These are phyloP conservation scores for Sclerotinia spermophila DNA, from an alignment of 2,329 filamentous ascomycete genomes.

Conservation along the genomic window DNA sequence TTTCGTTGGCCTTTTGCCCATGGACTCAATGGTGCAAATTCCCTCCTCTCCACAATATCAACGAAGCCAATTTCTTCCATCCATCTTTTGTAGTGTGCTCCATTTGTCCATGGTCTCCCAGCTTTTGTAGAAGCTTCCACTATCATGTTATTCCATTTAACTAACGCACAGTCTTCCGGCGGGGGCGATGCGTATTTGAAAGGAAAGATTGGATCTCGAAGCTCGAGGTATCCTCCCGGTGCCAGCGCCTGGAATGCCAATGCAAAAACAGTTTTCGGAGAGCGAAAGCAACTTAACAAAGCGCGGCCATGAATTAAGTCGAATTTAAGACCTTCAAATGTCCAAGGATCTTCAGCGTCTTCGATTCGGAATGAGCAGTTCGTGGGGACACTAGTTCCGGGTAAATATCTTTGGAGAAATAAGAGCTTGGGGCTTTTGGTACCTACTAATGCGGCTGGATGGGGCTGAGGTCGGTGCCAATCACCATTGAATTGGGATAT, in stretches of 20 bases:
- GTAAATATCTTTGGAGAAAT: neutral
- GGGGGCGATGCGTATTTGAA: conserved; percentile 4
- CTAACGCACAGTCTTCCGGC: neutral
- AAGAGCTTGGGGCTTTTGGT: neutral
- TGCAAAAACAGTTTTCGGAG: conserved; percentile 3
- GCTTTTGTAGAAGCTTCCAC: conserved; percentile 21
- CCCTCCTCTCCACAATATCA: conserved; percentile 31
- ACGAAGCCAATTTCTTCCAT: conserved; percentile 31
- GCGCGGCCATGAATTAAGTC: conserved; percentile 12
- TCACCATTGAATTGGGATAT: conserved; percentile 26
- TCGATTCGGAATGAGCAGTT: conserved; percentile 37
- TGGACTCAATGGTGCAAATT: conserved; percentile 30
- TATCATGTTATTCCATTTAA: conserved; percentile 14
- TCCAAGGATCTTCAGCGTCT: conserved; percentile 36
- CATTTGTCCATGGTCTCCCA: conserved; percentile 31
- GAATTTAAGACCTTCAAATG: conserved; percentile 20
- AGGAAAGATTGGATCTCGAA: conserved; percentile 14
- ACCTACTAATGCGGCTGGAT: conserved; percentile 30
- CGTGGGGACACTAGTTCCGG: conserved; percentile 24
- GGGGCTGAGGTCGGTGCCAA: conserved; percentile 31
- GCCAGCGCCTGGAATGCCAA: conserved; percentile 2
- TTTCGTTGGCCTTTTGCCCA: conserved; percentile 33
- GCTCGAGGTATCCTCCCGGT: conserved; percentile 15
- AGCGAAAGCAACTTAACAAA: conserved; percentile 6
- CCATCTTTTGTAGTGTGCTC: conserved; percentile 30